Conservation (phyloP, 441 rosid genomes). For the Biscutella auriculata region DNA sequence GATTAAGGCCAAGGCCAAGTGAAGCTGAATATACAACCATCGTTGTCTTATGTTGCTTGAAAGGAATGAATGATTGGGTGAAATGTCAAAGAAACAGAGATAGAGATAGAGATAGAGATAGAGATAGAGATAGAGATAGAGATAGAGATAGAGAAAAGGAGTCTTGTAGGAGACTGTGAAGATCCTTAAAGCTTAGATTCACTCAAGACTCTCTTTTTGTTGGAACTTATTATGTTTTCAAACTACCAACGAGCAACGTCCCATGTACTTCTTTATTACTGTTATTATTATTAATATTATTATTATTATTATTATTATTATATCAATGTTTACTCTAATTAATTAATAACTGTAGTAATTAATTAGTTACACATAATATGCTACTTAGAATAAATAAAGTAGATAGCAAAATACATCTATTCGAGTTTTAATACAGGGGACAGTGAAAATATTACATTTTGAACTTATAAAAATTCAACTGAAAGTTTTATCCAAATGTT, state of each 20-base stretch:
- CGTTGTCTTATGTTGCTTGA: conserved; percentile 24
- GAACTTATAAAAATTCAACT: no score
- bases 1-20: neutral
- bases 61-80: conserved; percentile 22
- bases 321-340: no score
- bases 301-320: no score
- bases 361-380: no score
- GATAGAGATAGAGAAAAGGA: no score
- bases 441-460: no score
- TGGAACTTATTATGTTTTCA: conserved; percentile 21
- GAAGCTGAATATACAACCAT: conserved; percentile 13
- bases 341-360: no score
- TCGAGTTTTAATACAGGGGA: no score
- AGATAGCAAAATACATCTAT: no score
- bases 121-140: neutral
- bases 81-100: conserved; percentile 12
- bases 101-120: neutral
- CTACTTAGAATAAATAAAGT: no score
- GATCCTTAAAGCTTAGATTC: conserved; percentile 10
- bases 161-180: conserved; percentile 19
- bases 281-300: no score
- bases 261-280: neutral
- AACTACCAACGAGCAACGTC: conserved; percentile 16
- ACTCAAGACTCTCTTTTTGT: conserved; percentile 18
- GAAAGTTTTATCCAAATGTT: no score